Percentiles rank a stretch among this genome's conserved stretches.
Conservation (phyloP, 2,329 filamentous ascomycete genomes). For the Thielaviopsis ethacetica region DNA sequence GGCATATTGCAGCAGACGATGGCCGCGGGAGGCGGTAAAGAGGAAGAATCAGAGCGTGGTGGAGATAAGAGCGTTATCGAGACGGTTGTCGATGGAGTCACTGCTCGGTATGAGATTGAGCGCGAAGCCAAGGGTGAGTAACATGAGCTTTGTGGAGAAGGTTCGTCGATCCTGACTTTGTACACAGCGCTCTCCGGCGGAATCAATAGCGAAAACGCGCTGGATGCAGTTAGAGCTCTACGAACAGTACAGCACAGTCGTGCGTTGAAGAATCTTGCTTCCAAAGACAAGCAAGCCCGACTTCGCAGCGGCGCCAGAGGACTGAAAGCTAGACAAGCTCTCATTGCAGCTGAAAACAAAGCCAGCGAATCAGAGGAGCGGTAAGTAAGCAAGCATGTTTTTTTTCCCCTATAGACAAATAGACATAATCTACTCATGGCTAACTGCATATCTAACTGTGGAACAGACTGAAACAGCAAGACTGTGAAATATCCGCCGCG, state of each 20-base stretch:
- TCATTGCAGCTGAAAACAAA: conserved; percentile 52
- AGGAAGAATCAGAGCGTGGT: conserved; percentile 17
- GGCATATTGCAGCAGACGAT: conserved; percentile 53
- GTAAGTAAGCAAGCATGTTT: too few relatives aligned
- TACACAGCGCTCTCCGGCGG: conserved; percentile 37
- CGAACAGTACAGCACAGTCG: conserved; percentile 46
- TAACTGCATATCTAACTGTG: conserved; percentile 14
- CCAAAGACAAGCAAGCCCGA: conserved; percentile 56
- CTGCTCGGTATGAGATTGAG: conserved; percentile 38
- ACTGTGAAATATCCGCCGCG: conserved; percentile 38
- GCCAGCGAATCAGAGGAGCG: conserved; percentile 38
- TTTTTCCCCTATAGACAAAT: too few relatives aligned
- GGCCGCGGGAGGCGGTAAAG: conserved; percentile 15
- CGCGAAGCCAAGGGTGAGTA: conserved; percentile 41
- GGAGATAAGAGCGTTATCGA: conserved; percentile 38
- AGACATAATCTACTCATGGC: too few relatives aligned
- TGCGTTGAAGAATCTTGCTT: conserved; percentile 46
- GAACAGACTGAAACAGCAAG: conserved; percentile 30
- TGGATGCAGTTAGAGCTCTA: conserved; percentile 42
- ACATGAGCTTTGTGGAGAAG: background rate
- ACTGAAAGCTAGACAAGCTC: conserved; percentile 55
- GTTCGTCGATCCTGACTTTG: background rate
- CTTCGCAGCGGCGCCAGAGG: conserved; percentile 62
- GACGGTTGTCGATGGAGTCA: conserved; percentile 47
- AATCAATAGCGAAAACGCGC: conserved; percentile 38